These are phyloP conservation scores for Heterobasidion parviporum DNA, from an alignment of 1,284 basidiomycete species.

Conservation along the genomic window DNA sequence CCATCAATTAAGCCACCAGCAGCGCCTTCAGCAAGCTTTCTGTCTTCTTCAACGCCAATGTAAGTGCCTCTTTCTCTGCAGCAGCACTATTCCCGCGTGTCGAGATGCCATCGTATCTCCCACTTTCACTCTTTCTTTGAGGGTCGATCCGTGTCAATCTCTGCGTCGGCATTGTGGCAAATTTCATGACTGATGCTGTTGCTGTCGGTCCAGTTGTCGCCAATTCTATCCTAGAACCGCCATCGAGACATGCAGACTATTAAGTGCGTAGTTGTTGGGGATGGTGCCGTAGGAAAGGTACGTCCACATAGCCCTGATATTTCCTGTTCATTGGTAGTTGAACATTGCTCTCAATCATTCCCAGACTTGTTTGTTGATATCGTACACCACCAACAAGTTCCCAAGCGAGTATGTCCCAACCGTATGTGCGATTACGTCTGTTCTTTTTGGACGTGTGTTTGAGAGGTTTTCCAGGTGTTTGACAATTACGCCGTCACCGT, in stretches of 20 bases:
- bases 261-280: slow-evolving; percentile 97
- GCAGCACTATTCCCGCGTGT: background rate
- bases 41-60: background rate
- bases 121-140: background rate
- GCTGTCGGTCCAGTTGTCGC: background rate
- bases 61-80: background rate
- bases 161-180: background rate
- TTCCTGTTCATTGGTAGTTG: background rate
- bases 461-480: slow-evolving; percentile 62
- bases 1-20: background rate
- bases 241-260: slow-evolving; percentile 85
- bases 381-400: slow-evolving; percentile 99
- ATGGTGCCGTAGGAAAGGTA: slow-evolving; percentile 99
- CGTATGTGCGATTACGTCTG: slow-evolving; percentile 43
- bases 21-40: background rate
- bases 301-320: slow-evolving; percentile 20
- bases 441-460: slow-evolving; percentile 11
- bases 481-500: slow-evolving; percentile 99
- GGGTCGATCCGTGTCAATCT: background rate
- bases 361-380: slow-evolving; percentile 97
- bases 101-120: background rate
- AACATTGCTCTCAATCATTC: slow-evolving; percentile 4
- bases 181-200: background rate
- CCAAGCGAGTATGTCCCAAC: slow-evolving; percentile 99
- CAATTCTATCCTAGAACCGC: background rate